Percentiles rank a stretch among this genome's conserved stretches.
Evolutionary conservation across 345 rosid species (phyloP).

Genomic region (Eucalyptus coolabah): DNA sequence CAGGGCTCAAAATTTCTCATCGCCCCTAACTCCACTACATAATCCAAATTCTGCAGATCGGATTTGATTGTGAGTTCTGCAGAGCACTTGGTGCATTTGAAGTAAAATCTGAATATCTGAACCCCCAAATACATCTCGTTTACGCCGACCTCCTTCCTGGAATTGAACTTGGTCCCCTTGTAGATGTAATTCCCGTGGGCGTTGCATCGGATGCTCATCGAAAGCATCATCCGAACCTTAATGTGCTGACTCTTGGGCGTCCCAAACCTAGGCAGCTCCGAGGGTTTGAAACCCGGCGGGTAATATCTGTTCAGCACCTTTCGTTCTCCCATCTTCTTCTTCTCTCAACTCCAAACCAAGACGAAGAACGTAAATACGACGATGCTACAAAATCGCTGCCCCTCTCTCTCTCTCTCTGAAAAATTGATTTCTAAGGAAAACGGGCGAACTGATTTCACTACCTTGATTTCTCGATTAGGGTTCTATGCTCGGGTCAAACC

Average conservation of each 20-base stretch:
- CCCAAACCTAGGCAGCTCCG: slow-evolving; percentile 56
- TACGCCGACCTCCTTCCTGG: slow-evolving; percentile 66
- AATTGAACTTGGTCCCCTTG: slow-evolving; percentile 80
- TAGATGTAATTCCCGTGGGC: slow-evolving; percentile 77
- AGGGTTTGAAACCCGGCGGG: slow-evolving; percentile 82
- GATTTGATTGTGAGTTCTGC: slow-evolving; percentile 72
- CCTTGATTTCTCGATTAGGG: background rate
- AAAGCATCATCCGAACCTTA: slow-evolving; percentile 89
- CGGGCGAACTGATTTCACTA: background rate
- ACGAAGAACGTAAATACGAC: background rate
- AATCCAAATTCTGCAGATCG: slow-evolving; percentile 81
- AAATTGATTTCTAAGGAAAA: background rate
- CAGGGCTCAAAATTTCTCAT: slow-evolving; percentile 77
- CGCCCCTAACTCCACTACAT: slow-evolving; percentile 71
- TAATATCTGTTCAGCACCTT: slow-evolving; percentile 78
- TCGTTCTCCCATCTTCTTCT: slow-evolving; percentile 56
- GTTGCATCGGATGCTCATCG: slow-evolving; percentile 78
- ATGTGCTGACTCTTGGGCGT: slow-evolving; percentile 76
- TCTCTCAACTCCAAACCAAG: background rate
- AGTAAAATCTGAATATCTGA: slow-evolving; percentile 77
- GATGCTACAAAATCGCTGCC: background rate
- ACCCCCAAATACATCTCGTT: slow-evolving; percentile 71
- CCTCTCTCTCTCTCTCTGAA: background rate
- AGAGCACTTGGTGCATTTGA: slow-evolving; percentile 89
- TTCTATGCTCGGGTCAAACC: background rate